phyloP scores from a whole-genome alignment of 306 rosid genomes.

The Arachis stenosperma region DNA sequence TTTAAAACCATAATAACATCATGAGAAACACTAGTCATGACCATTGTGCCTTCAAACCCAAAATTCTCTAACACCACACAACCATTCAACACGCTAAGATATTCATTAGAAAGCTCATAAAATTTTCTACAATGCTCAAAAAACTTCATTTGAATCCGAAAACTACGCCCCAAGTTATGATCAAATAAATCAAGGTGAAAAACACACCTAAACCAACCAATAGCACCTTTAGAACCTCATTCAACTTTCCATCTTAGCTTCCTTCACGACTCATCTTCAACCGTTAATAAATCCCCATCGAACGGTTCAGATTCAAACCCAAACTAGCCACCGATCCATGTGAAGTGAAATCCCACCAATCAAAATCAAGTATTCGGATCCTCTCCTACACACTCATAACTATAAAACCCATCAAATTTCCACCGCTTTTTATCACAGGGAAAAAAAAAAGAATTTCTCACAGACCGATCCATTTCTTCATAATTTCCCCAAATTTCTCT shows the following conservation, averaged over 20 bases:
- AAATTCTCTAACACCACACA: conserved; percentile 40
- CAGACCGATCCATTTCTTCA: neutral
- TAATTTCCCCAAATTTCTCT: neutral
- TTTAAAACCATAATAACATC: conserved; percentile 58
- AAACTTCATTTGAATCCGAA: conserved; percentile 30
- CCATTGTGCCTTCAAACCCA: conserved; percentile 58
- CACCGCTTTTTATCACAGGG: conserved; percentile 52
- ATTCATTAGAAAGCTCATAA: conserved; percentile 62
- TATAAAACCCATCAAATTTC: conserved; percentile 66
- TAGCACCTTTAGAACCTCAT: conserved; percentile 2
- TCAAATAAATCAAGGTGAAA: conserved; percentile 57
- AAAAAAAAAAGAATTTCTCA: conserved; percentile 34
- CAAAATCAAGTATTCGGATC: conserved; percentile 46
- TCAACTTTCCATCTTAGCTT: conserved; percentile 30
- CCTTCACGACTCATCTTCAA: conserved; percentile 18
- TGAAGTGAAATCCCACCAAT: conserved; percentile 54
- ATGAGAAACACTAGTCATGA: conserved; percentile 61
- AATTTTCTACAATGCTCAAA: conserved; percentile 43
- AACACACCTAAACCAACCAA: conserved; percentile 64
- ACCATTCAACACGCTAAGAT: neutral
- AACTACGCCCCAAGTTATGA: conserved; percentile 30
- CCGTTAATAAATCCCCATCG: conserved; percentile 65
- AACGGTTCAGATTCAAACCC: conserved; percentile 66
- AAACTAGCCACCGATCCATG: conserved; percentile 57
- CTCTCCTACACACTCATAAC: conserved; percentile 47